Conservation (phyloP, 306 rosid species). For the Begonia loranthoides region DNA sequence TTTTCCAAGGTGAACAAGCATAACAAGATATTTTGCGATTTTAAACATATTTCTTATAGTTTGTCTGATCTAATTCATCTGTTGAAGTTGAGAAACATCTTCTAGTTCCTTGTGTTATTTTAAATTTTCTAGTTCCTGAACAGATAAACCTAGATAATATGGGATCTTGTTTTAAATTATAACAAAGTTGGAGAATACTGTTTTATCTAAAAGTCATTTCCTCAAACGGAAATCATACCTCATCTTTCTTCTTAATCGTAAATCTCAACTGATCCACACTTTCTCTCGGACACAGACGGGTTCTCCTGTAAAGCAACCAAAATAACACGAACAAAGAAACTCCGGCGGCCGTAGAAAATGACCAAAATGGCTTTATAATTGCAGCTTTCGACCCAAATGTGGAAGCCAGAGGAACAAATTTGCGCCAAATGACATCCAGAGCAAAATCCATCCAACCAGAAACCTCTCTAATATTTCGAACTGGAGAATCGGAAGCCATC, state of each 20-base stretch:
- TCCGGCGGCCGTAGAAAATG: conserved; percentile 21
- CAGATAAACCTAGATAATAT: too few relatives aligned
- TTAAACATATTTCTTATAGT: too few relatives aligned
- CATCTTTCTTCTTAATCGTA: conserved; percentile 38
- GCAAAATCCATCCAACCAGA: conserved; percentile 29
- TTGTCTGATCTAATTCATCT: too few relatives aligned
- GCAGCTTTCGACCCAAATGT: conserved; percentile 13
- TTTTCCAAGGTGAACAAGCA: too few relatives aligned
- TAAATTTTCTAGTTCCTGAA: too few relatives aligned
- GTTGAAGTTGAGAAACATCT: too few relatives aligned
- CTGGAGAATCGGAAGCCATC: conserved; percentile 12
- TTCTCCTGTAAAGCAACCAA: conserved; percentile 26
- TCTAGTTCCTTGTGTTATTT: too few relatives aligned
- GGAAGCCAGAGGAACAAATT: conserved; percentile 21
- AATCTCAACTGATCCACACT: conserved; percentile 15
- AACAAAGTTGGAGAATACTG: too few relatives aligned
- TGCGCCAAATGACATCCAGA: conserved; percentile 26
- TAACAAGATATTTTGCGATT: too few relatives aligned
- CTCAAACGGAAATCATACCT: conserved; percentile 31
- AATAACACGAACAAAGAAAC: conserved; percentile 14
- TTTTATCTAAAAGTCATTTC: conserved; percentile 10
- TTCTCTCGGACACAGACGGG: conserved; percentile 14
- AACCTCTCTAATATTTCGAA: conserved; percentile 10
- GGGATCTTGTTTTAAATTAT: too few relatives aligned
- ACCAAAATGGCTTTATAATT: conserved; percentile 16